Conservation (phyloP, 2,329 filamentous ascomycete genomes). For the Lojkania enalia region DNA sequence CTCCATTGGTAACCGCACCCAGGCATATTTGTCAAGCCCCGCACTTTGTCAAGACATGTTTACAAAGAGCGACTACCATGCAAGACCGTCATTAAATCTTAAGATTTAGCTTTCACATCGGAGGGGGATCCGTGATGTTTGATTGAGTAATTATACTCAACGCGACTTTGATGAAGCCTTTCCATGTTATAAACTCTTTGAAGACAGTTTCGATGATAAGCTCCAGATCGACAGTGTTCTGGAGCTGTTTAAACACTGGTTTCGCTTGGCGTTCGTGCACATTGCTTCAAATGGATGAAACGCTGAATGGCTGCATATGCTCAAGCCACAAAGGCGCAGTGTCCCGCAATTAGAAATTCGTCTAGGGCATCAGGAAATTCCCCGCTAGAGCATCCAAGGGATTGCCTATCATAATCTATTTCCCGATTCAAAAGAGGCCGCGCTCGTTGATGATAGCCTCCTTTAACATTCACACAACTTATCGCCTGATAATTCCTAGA, state of each 20-base stretch:
- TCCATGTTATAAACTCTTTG: constrained; percentile 1
- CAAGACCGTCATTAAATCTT: background rate
- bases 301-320: too few relatives aligned
- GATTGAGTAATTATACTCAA: constrained; percentile 2
- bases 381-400: background rate
- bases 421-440: background rate
- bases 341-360: background rate
- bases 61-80: constrained; percentile 1
- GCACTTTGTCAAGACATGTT: constrained; percentile 4
- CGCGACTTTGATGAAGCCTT: constrained; percentile 3
- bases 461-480: too few relatives aligned
- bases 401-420: background rate
- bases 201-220: background rate
- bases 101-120: background rate
- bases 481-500: too few relatives aligned
- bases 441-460: too few relatives aligned
- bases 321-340: constrained; percentile 1
- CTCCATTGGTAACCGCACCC: constrained; percentile 6
- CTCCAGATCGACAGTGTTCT: too few relatives aligned
- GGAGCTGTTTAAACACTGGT: too few relatives aligned
- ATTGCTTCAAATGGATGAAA: too few relatives aligned
- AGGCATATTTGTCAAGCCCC: constrained; percentile 7
- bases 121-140: background rate
- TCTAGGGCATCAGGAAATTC: background rate
- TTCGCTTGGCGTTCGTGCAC: too few relatives aligned